phyloP scores from a whole-genome alignment of 345 rosid species.

The Eucalyptus polybractea region DNA sequence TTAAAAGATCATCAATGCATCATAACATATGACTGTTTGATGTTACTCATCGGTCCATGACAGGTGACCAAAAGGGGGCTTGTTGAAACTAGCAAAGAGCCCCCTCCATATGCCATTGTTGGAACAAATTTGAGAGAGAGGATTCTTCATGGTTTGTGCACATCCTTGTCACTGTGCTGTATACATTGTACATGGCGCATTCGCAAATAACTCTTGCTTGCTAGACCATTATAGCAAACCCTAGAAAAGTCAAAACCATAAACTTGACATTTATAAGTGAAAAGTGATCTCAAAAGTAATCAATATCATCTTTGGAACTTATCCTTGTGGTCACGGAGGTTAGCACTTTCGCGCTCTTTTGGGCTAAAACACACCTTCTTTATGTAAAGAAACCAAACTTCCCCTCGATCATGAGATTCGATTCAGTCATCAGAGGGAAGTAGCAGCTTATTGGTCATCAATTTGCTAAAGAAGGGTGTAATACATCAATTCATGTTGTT shows the following conservation, averaged over 20 bases:
- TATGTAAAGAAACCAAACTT: neutral
- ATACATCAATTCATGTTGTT: neutral
- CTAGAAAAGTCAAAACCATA: neutral
- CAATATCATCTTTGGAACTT: neutral
- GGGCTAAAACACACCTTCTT: no score
- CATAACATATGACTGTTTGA: neutral
- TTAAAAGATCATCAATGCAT: neutral
- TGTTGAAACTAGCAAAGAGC: neutral
- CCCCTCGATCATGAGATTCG: neutral
- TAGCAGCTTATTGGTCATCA: neutral
- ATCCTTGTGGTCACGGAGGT: neutral
- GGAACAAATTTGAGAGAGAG: neutral
- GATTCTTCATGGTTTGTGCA: neutral
- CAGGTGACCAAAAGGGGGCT: neutral
- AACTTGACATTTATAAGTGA: neutral
- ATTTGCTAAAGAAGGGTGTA: neutral
- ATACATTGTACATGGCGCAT: neutral
- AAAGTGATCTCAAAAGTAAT: neutral
- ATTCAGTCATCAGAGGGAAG: neutral
- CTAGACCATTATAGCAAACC: neutral
- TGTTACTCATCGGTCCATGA: neutral
- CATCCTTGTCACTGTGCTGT: neutral
- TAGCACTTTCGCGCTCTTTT: neutral
- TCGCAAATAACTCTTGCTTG: neutral
- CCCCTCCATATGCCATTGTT: neutral